Percentiles rank a stretch among this genome's conserved stretches.
These are phyloP conservation scores for Aureobasidium uvarum DNA, from an alignment of 2,329 filamentous ascomycete genomes.

Conservation along the genomic window DNA sequence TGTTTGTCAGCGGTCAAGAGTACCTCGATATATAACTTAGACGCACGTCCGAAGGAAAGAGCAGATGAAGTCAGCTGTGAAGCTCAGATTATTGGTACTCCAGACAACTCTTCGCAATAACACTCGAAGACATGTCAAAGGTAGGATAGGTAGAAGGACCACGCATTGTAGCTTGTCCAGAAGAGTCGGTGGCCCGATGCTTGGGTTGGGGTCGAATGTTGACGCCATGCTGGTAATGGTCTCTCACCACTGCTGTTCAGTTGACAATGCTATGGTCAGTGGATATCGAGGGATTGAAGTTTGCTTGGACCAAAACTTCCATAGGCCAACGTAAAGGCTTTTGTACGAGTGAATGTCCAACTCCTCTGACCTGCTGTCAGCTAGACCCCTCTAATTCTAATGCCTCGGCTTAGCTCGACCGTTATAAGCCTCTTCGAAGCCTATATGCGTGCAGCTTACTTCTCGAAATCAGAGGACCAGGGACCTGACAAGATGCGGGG, in stretches of 20 bases:
- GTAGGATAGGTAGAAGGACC: neutral
- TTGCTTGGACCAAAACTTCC: neutral
- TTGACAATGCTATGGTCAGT: neutral
- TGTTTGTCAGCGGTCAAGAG: neutral
- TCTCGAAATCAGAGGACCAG: neutral
- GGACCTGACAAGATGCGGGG: neutral
- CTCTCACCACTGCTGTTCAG: neutral
- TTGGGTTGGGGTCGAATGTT: neutral
- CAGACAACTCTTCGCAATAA: neutral
- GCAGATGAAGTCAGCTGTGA: neutral
- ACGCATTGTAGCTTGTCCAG: constrained; percentile 8
- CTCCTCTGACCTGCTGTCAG: neutral
- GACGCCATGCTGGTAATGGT: neutral
- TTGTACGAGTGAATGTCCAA: neutral
- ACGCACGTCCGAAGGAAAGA: neutral
- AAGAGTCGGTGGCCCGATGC: neutral
- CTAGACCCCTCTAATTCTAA: neutral
- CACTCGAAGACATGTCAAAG: neutral
- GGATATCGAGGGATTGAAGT: neutral
- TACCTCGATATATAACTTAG: too few relatives aligned
- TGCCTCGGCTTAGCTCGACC: neutral
- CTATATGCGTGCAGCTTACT: neutral
- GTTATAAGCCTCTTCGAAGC: neutral
- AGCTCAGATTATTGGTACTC: neutral
- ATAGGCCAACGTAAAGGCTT: neutral